These are phyloP conservation scores for Gigaspora rosea DNA, from an alignment of 192 early-diverging fungal genomes.

Conservation along the genomic window DNA sequence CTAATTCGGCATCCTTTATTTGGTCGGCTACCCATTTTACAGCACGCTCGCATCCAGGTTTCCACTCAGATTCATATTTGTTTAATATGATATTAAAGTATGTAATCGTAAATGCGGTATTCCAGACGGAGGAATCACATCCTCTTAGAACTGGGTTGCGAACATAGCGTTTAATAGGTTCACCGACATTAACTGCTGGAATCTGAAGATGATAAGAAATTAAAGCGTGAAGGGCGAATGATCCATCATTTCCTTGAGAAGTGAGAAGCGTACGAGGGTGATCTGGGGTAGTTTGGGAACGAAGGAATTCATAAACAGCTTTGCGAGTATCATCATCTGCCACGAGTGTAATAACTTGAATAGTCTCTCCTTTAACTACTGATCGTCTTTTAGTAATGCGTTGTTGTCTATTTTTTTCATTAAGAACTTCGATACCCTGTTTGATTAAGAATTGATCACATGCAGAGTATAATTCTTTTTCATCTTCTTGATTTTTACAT, in stretches of 20 bases:
- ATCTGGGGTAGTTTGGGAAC: not conserved
- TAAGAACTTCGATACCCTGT: too few species aligned
- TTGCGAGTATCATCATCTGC: not conserved
- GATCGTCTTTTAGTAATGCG: too few species aligned
- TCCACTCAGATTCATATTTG: not conserved
- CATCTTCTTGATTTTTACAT: too few species aligned
- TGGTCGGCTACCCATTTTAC: not conserved
- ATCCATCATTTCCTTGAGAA: not conserved
- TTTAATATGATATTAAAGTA: not conserved
- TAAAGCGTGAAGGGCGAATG: not conserved
- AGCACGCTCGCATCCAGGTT: not conserved
- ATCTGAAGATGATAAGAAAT: slow-evolving; percentile 10
- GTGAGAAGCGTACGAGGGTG: not conserved
- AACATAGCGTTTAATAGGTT: slow-evolving; percentile 1
- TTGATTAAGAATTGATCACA: too few species aligned
- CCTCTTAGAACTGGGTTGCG: not conserved
- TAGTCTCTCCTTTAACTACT: too few species aligned
- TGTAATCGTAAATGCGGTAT: slow-evolving; percentile 4
- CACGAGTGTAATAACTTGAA: not conserved
- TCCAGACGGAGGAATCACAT: not conserved
- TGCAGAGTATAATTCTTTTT: too few species aligned
- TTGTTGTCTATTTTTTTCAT: too few species aligned
- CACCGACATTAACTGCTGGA: not conserved
- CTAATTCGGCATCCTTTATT: not conserved
- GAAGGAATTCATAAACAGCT: not conserved